Evolutionary conservation across 83 land plant species (phyloP).

Genomic region (Isoetes engelmannii): DNA sequence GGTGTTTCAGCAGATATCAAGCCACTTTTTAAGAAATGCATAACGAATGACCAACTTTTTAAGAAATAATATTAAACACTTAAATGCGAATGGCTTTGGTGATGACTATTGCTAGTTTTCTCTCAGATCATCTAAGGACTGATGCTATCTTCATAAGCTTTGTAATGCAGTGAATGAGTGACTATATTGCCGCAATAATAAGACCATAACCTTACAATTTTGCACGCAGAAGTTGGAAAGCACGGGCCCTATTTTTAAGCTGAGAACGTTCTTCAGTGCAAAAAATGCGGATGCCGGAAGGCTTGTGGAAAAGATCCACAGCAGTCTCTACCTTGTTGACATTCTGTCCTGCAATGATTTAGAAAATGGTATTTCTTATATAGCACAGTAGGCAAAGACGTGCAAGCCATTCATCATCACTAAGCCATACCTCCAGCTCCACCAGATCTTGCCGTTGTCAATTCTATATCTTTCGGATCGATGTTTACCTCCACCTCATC

Average conservation of each 20-base stretch:
- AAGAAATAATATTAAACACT: no score
- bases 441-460: slow-evolving; percentile 96
- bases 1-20: no score
- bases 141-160: no score
- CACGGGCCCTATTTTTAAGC: slow-evolving; percentile 74
- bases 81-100: no score
- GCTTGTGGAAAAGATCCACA: slow-evolving; percentile 91
- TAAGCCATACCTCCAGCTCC: slow-evolving; percentile 89
- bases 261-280: slow-evolving; percentile 98
- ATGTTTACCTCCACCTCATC: slow-evolving; percentile 97
- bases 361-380: not conserved
- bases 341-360: slow-evolving; percentile 79
- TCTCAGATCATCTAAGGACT: no score
- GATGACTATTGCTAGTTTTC: no score
- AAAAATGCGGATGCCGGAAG: slow-evolving; percentile 93
- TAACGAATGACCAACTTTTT: no score
- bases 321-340: slow-evolving; percentile 99
- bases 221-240: slow-evolving; percentile 84
- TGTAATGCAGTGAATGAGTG: no score
- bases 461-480: slow-evolving; percentile 98
- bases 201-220: slow-evolving; percentile 50
- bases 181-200: not conserved
- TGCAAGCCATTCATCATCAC: not conserved
- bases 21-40: no score
- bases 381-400: not conserved